Evolutionary conservation across 2,329 filamentous ascomycete species (phyloP).

Genomic region (Trichothecium sympodiale): DNA sequence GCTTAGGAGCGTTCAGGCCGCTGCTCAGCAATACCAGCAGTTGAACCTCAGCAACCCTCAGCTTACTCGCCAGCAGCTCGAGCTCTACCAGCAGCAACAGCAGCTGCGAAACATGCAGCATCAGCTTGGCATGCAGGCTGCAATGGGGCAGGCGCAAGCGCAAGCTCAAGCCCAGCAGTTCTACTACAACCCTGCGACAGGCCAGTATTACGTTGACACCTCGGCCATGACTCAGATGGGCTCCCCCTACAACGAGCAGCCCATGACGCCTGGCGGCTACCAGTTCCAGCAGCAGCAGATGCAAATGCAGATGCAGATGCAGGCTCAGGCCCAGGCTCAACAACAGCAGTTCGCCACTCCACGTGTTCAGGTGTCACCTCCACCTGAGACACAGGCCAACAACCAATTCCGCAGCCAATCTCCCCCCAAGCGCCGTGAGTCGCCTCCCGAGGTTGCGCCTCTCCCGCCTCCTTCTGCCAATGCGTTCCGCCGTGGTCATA

Average conservation of each 20-base stretch:
- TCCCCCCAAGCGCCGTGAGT: constrained; percentile 54
- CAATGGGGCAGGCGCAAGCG: constrained; percentile 31
- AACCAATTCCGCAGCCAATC: constrained; percentile 50
- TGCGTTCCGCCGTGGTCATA: constrained; percentile 86
- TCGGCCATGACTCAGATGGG: constrained; percentile 32
- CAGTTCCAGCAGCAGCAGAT: constrained; percentile 29
- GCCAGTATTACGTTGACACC: constrained; percentile 74
- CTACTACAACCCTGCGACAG: constrained; percentile 77
- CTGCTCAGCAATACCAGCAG: constrained; percentile 71
- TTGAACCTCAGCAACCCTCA: constrained; percentile 53
- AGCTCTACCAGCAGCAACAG: constrained; percentile 33
- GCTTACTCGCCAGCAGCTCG: constrained; percentile 35
- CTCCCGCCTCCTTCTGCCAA: constrained; percentile 82
- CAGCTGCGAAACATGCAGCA: constrained; percentile 29
- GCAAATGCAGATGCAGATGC: constrained; percentile 31
- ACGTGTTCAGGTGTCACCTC: constrained; percentile 73
- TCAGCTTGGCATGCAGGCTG: constrained; percentile 24
- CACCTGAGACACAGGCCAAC: constrained; percentile 38
- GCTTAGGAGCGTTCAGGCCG: constrained; percentile 70
- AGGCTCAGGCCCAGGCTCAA: constrained; percentile 22
- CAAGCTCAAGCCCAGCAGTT: constrained; percentile 66
- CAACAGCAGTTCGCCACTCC: constrained; percentile 45
- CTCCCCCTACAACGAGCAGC: constrained; percentile 32
- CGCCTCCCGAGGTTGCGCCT: constrained; percentile 56
- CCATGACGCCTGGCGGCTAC: constrained; percentile 18